A percentile compares a stretch with the other conserved stretches of the same genome.
Evolutionary conservation across 73 alveolate species (phyloP).

Genomic region (Tetrahymena elliotti): DNA sequence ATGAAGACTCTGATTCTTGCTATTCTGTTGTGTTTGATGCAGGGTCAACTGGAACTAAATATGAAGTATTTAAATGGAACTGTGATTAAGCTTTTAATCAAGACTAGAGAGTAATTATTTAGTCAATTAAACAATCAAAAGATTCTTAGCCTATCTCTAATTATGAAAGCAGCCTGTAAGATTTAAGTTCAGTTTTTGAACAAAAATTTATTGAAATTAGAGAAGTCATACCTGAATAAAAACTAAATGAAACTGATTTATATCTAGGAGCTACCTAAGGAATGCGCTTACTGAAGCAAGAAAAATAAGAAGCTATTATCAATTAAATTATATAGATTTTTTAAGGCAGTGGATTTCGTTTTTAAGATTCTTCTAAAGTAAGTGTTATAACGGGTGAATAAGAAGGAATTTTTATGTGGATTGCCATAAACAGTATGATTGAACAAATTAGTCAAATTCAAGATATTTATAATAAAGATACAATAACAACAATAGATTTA

Average conservation of each 20-base stretch:
- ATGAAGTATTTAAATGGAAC: background rate
- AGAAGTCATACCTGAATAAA: background rate
- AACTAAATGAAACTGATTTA: background rate
- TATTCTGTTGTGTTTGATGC: background rate
- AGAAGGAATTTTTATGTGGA: background rate
- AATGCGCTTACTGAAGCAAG: background rate
- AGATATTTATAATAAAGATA: background rate
- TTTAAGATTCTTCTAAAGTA: background rate
- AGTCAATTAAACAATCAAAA: background rate
- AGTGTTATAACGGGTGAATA: background rate
- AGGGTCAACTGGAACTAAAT: background rate
- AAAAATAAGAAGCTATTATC: background rate
- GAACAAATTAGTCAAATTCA: background rate
- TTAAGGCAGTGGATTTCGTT: background rate
- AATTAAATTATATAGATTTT: background rate
- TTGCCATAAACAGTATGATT: background rate
- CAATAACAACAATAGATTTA: background rate
- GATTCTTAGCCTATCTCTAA: background rate
- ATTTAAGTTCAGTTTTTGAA: background rate
- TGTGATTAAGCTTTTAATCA: background rate
- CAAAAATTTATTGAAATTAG: background rate
- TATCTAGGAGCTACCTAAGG: background rate
- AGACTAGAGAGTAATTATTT: background rate
- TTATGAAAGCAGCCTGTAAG: background rate
- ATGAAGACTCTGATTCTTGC: background rate